These are phyloP conservation scores for Dothideomycetes sp. DNA, from an alignment of 2,329 filamentous ascomycete genomes.

Conservation along the genomic window DNA sequence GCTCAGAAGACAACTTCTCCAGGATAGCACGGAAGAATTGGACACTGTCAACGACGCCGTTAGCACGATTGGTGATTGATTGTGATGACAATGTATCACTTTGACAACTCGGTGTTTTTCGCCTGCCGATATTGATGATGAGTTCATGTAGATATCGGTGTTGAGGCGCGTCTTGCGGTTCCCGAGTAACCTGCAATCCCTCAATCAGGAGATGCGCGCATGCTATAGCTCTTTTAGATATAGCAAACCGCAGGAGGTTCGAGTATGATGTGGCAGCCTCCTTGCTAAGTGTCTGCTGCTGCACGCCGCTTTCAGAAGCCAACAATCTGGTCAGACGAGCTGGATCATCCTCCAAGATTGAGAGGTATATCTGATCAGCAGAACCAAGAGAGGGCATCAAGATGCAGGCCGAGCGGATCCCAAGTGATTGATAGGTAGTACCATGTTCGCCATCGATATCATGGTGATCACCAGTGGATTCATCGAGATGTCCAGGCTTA, in stretches of 20 bases:
- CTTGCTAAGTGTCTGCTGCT: neutral
- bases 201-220: neutral
- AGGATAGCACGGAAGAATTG: neutral
- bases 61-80: too few relatives aligned
- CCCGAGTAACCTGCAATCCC: neutral
- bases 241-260: neutral
- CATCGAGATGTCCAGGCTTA: too few relatives aligned
- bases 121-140: neutral
- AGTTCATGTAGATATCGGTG: neutral
- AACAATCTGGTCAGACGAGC: neutral
- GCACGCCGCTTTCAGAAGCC: neutral
- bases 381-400: neutral
- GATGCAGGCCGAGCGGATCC: neutral
- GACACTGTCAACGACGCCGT: too few relatives aligned
- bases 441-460: too few relatives aligned
- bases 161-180: neutral
- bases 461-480: too few relatives aligned
- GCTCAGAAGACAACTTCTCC: neutral
- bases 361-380: neutral
- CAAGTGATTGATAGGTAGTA: neutral
- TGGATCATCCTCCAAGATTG: neutral
- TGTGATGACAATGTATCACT: too few relatives aligned
- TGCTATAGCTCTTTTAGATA: neutral
- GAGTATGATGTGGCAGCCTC: neutral
- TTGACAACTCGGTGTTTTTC: neutral